Evolutionary conservation across 768 basidiomycete genomes (phyloP), one percentile per base, ranked within the genome.

Genomic region (Lactifluus volemus): DNA sequence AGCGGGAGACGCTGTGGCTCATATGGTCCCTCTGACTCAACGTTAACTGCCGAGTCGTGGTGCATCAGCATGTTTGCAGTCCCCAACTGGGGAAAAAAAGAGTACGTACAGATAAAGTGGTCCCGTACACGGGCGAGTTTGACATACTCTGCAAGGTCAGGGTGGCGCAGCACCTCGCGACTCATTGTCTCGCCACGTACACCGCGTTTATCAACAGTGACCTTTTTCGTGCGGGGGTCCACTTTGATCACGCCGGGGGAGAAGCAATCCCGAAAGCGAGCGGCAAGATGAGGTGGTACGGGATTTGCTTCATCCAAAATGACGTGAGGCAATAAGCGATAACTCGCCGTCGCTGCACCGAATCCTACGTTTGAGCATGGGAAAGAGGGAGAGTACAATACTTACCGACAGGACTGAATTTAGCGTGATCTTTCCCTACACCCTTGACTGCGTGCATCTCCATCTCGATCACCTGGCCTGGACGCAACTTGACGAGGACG

Each of bases 391-490:
- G 39, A 54, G 17, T 32, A 3, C 5, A 29, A 49, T 42, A 74
- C 82, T 59, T 67, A 90, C 94, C 92, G 54, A 98, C 97, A 34
- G 97, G 94, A 60, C 84, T 91, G 72, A 91, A 99, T 71, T 99
- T 99, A 49, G 97, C 94, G 68, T 99, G 96, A 63, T 95, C 92
- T 68, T 90, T 90, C 15, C 94, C 94, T 15, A 91, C 83, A 14
- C 92, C 90, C 68, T 98, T 98, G 63, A 94, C 77, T 21, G 93
- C 95, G 68, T 98, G 94, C 58, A 95, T 68, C 68, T 93, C 88
- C 75, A 91, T 82, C 45, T 90, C 81, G 44, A 99, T 76, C 53
- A 81, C 78, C 73, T 99, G 97, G 5, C 95, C 96, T 0, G 96
- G 96, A 49, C 95, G 79, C 54, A 98, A 75, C 71, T 98, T 98